phyloP scores from a whole-genome alignment of 345 rosid genomes.

The Eucalyptus camaldulensis region DNA sequence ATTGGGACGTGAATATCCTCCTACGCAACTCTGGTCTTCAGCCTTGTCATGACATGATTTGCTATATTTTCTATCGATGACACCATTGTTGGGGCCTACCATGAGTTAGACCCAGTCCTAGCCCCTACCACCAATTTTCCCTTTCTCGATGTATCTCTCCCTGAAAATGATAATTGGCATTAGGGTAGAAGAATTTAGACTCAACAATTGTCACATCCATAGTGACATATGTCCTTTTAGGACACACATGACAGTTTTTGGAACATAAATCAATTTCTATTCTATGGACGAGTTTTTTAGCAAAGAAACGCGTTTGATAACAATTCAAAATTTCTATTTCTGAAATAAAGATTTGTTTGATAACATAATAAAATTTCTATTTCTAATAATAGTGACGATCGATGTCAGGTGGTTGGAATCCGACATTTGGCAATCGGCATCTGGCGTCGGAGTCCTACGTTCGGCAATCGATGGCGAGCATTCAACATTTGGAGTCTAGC shows the following conservation, averaged over 20 bases:
- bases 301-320: accelerated
- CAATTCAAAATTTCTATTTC: too few species aligned
- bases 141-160: background rate
- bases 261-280: too few species aligned
- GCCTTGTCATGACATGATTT: background rate
- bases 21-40: accelerated
- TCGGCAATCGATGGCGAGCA: accelerated
- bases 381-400: accelerated
- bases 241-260: accelerated
- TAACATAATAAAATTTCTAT: too few species aligned
- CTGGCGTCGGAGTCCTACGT: accelerated
- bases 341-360: too few species aligned
- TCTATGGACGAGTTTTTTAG: accelerated
- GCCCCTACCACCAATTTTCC: background rate
- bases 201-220: background rate
- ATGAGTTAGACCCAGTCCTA: accelerated
- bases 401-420: too few species aligned
- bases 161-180: background rate
- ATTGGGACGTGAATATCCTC: background rate
- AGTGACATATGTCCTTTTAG: background rate
- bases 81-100: background rate
- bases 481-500: accelerated
- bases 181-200: background rate
- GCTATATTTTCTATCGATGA: accelerated
- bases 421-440: accelerated